Percentiles rank a stretch among this genome's conserved stretches.
phyloP scores from a whole-genome alignment of 2,329 filamentous ascomycete genomes.

The Mariannaea sp. region DNA sequence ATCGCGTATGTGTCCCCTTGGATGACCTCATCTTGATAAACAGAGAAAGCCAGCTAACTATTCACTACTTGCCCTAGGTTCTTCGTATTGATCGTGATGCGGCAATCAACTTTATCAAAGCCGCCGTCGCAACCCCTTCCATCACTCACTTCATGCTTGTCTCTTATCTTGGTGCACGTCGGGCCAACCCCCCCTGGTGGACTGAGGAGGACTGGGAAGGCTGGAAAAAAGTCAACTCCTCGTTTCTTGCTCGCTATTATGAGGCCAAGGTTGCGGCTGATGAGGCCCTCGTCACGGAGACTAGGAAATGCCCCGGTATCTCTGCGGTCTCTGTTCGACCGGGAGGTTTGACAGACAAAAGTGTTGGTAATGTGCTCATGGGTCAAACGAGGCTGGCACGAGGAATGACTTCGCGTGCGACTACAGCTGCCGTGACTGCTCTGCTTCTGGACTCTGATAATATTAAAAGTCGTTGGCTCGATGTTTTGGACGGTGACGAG shows the following conservation, averaged over 20 bases:
- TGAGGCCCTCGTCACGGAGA: constrained; percentile 53
- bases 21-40: background rate
- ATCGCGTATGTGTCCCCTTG: constrained; percentile 23
- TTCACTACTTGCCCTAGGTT: constrained; percentile 25
- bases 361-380: constrained; percentile 49
- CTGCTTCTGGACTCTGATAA: constrained; percentile 50
- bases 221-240: constrained; percentile 45
- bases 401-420: constrained; percentile 55
- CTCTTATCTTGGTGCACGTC: constrained; percentile 59
- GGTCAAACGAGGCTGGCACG: constrained; percentile 45
- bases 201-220: constrained; percentile 49
- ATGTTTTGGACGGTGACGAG: constrained; percentile 56
- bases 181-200: constrained; percentile 56
- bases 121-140: constrained; percentile 29
- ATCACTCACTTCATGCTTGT: constrained; percentile 65
- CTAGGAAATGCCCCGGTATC: constrained; percentile 44
- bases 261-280: constrained; percentile 61
- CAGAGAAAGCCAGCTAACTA: constrained; percentile 9
- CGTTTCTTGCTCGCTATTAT: constrained; percentile 54
- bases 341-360: constrained; percentile 51
- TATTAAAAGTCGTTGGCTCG: constrained; percentile 53
- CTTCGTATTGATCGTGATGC: constrained; percentile 36
- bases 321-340: constrained; percentile 56
- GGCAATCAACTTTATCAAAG: constrained; percentile 31
- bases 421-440: constrained; percentile 60